phyloP scores from a whole-genome alignment of 73 alveolate genomes.

The Paramecium pentaurelia region DNA sequence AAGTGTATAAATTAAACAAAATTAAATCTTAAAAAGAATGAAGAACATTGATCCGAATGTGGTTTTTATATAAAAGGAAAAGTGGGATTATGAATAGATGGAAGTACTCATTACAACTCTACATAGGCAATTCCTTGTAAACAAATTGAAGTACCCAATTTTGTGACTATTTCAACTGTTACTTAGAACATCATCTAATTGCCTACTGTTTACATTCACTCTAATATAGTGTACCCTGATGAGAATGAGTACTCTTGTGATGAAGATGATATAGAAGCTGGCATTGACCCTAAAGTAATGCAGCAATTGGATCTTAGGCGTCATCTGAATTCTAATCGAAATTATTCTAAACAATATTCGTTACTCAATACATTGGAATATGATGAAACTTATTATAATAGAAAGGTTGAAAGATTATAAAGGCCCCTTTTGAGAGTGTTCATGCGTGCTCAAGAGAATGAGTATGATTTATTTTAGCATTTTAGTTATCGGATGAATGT shows the following conservation, averaged over 20 bases:
- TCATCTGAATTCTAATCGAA: background rate
- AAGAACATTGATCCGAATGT: constrained; percentile 33
- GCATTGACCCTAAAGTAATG: background rate
- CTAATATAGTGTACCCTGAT: constrained; percentile 39
- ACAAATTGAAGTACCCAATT: background rate
- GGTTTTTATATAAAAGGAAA: background rate
- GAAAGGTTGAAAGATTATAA: background rate
- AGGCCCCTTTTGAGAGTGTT: constrained; percentile 36
- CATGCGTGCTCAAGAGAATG: constrained; percentile 40
- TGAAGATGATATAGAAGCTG: background rate
- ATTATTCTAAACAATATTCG: background rate
- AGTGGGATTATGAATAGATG: background rate
- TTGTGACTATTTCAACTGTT: background rate
- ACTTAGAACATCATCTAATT: background rate
- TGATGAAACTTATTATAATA: background rate
- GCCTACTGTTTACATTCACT: background rate
- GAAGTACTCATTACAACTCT: background rate
- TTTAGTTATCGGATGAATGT: constrained; percentile 6
- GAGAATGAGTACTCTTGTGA: constrained; percentile 48
- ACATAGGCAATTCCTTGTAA: background rate
- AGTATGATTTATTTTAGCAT: background rate
- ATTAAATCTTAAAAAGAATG: background rate
- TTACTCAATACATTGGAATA: background rate
- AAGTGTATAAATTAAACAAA: background rate
- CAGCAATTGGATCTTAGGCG: constrained; percentile 21